Evolutionary conservation across 169 alveolate species (phyloP), one percentile per base, ranked within the genome.

Genomic region (Babesia bigemina): DNA sequence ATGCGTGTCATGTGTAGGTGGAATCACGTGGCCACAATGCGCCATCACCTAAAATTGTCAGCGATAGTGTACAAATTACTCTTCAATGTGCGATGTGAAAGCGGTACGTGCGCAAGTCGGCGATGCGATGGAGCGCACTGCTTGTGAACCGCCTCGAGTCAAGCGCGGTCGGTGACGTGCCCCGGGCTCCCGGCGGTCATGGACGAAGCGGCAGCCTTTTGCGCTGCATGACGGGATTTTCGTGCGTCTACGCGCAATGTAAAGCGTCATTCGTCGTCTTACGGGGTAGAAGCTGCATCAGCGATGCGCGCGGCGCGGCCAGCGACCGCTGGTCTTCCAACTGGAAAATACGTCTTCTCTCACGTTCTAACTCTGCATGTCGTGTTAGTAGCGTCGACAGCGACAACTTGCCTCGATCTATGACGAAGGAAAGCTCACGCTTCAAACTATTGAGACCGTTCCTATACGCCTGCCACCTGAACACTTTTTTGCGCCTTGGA

Each of bases 311-410:
- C 17, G 65, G 26, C 8, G n/a, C n/a, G 66, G 19, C n/a, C 55
- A 50, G 21, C 39, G 19, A 12, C 24, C 55, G 45, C 28, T 36
- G 29, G 22, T 67, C 76, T 24, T 36, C 53, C 36, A 17, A 49
- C 26, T 39, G 56, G n/a, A 81, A 58, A 24, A 81, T 71, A 45
- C 88, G 75, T n/a, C 61, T 52, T 52, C 45, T 59, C 63, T 70
- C 88, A 71, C 55, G 55, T 56, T 81, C 88, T 24, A 81, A 36
- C 57, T 81, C 88, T 81, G 70, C 73, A 70, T 60, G 39, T 56
- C 58, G 24, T 6, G 21, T 69, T 13, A 8, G 14, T 48, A 1
- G 1, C 19, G 17, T 2, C 6, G 42, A 42, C 0, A 13, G n/a
- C 24, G 24, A 10, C 8, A 16, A 39, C 42, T 44, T 58, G 47